These are phyloP conservation scores for Tetrapisispora arboricola DNA, from an alignment of 805 yeast genomes.

Conservation along the genomic window DNA sequence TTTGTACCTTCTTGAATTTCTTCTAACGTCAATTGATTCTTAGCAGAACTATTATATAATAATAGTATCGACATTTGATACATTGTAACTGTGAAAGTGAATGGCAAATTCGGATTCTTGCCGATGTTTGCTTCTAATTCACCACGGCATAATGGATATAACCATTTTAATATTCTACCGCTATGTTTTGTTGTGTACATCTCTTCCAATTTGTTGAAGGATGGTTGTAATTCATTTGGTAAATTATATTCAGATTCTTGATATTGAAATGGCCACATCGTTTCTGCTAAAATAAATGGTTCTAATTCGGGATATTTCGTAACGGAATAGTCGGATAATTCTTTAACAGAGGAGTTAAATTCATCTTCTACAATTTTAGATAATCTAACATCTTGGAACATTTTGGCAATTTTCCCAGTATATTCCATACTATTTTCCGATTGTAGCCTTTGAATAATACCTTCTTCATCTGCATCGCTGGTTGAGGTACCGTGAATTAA, in stretches of 20 bases:
- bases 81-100: conserved; percentile 67
- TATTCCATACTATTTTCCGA: conserved; percentile 87
- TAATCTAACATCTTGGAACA: conserved; percentile 89
- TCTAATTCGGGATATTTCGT: conserved; percentile 41
- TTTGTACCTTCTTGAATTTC: conserved; percentile 61
- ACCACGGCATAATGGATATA: conserved; percentile 89
- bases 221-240: conserved; percentile 55
- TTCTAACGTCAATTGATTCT: conserved; percentile 33
- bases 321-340: conserved; percentile 24
- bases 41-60: conserved; percentile 59
- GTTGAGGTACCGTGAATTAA: conserved; percentile 79
- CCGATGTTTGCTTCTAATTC: conserved; percentile 82
- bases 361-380: conserved; percentile 60
- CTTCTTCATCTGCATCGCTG: conserved; percentile 71
- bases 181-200: conserved; percentile 66
- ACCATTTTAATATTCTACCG: conserved; percentile 89
- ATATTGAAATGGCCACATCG: conserved; percentile 69
- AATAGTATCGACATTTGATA: conserved; percentile 80
- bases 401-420: conserved; percentile 85
- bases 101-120: conserved; percentile 72
- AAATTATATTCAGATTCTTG: conserved; percentile 40
- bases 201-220: conserved; percentile 57
- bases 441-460: conserved; percentile 74
- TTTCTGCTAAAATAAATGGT: conserved; percentile 74
- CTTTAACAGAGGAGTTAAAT: conserved; percentile 27